These are phyloP conservation scores for Hypocreales sp. DNA, from an alignment of 2,329 filamentous ascomycete species.

Conservation along the genomic window DNA sequence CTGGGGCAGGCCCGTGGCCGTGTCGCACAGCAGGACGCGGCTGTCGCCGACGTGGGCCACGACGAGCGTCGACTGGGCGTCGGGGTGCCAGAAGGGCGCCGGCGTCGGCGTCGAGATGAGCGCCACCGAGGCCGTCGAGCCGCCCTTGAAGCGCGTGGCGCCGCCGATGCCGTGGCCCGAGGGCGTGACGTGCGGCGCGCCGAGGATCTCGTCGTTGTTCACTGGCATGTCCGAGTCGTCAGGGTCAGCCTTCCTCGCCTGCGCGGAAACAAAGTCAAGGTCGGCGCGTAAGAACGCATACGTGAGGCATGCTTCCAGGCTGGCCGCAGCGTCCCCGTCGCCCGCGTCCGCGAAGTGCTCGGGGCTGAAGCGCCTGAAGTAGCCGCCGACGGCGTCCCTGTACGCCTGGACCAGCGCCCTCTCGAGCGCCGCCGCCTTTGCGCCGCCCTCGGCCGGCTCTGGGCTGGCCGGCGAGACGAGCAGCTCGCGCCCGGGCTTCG, in stretches of 20 bases:
- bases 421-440: slow-evolving; percentile 39
- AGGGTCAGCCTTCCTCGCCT: slow-evolving; percentile 65
- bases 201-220: slow-evolving; percentile 74
- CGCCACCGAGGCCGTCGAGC: slow-evolving; percentile 79
- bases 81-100: slow-evolving; percentile 89
- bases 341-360: slow-evolving; percentile 46
- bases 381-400: slow-evolving; percentile 76
- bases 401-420: slow-evolving; percentile 59
- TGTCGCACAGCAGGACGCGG: slow-evolving; percentile 77
- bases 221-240: slow-evolving; percentile 66
- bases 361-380: slow-evolving; percentile 82
- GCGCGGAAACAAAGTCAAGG: slow-evolving; percentile 82
- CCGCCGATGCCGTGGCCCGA: slow-evolving; percentile 55
- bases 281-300: slow-evolving; percentile 93
- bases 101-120: slow-evolving; percentile 86
- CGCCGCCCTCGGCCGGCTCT: slow-evolving; percentile 17
- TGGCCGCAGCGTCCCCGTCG: slow-evolving; percentile 26
- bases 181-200: slow-evolving; percentile 37
- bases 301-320: slow-evolving; percentile 64
- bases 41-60: slow-evolving; percentile 91
- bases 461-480: background rate
- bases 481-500: slow-evolving; percentile 14
- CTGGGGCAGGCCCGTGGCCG: slow-evolving; percentile 61
- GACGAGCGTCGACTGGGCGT: slow-evolving; percentile 66
- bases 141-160: slow-evolving; percentile 69